Evolutionary conservation across 768 basidiomycete species (phyloP), one percentile per base, ranked within the genome.

Genomic region (Serpula lacrymans): DNA sequence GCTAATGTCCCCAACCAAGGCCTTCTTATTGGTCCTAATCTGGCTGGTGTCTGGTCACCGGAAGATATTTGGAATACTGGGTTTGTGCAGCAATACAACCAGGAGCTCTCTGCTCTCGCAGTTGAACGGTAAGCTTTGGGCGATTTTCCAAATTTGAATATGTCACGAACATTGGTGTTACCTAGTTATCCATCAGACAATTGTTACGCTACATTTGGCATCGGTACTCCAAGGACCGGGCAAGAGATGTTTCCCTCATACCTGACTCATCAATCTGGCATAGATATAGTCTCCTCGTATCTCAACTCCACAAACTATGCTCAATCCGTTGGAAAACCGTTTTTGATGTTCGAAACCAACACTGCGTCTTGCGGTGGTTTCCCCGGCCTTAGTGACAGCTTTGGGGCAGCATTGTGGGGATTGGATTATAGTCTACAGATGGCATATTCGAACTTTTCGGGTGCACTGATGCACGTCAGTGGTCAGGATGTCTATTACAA

Each of bases 401-500:
- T 75, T 43, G 68, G 64, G 3, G 78, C 70, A 0, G 68, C 71
- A 1, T 52, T 80, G 1, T 80, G 77, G 76, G 71, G 57, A 12
- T 56, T 76, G 24, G 78, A 80, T 53, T 75, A 73, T 50, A 67
- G 68, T 3, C 60, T 80, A 12, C 71, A 73, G 45, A 65, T 78
- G 68, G 78, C 74, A 6, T 70, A 59, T 37, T 62, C 51, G 41
- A 77, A 76, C 51, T 74, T 62, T 56, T 69, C 53, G 36, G 67
- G 57, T 47, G 68, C 65, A 10, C 48, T 68, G 29, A 57, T 70
- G 28, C 70, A 85, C 46, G 63, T 82, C 30, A 80, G 82, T 58
- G 82, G 83, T 33, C 75, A 80, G 59, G 72, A 71, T 42, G 77
- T 75, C 1, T 78, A 66, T 54, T 84, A 85, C 51, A 85, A 84